A percentile compares a stretch with the other conserved stretches of the same genome.
Evolutionary conservation across 768 basidiomycete genomes (phyloP).

Genomic region (Pulveroboletus sp.): DNA sequence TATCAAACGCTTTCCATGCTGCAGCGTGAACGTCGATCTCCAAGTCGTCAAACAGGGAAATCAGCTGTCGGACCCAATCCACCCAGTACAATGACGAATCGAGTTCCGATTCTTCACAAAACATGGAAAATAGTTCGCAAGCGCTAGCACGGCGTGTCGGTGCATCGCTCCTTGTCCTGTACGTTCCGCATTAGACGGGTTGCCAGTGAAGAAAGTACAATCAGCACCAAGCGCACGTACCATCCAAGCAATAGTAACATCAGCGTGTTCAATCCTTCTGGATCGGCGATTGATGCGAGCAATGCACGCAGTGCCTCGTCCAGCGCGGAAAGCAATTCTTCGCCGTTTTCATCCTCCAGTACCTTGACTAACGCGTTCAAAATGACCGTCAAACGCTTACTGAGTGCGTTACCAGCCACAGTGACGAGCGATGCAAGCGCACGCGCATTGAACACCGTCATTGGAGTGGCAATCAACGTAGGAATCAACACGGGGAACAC

Average conservation of each 20-base stretch:
- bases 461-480: slow-evolving; percentile 82
- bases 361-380: slow-evolving; percentile 76
- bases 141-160: slow-evolving; percentile 73
- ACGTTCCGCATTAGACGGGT: neutral
- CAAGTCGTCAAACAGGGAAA: slow-evolving; percentile 77
- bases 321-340: slow-evolving; percentile 66
- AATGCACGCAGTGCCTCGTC: slow-evolving; percentile 72
- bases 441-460: slow-evolving; percentile 92
- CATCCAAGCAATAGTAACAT: slow-evolving; percentile 89
- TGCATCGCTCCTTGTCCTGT: slow-evolving; percentile 74
- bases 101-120: slow-evolving; percentile 79
- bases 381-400: slow-evolving; percentile 74
- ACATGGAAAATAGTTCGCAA: slow-evolving; percentile 69
- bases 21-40: slow-evolving; percentile 72
- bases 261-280: slow-evolving; percentile 83
- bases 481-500: slow-evolving; percentile 98
- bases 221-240: slow-evolving; percentile 39
- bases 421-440: slow-evolving; percentile 88
- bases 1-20: slow-evolving; percentile 79
- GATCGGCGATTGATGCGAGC: slow-evolving; percentile 73
- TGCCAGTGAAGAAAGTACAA: neutral
- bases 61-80: slow-evolving; percentile 91
- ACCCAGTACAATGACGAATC: slow-evolving; percentile 83
- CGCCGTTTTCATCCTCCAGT: slow-evolving; percentile 60
- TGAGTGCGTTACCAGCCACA: slow-evolving; percentile 89